Conservation (phyloP, 345 rosid species). For the Psidium friedrichsthalianum region DNA sequence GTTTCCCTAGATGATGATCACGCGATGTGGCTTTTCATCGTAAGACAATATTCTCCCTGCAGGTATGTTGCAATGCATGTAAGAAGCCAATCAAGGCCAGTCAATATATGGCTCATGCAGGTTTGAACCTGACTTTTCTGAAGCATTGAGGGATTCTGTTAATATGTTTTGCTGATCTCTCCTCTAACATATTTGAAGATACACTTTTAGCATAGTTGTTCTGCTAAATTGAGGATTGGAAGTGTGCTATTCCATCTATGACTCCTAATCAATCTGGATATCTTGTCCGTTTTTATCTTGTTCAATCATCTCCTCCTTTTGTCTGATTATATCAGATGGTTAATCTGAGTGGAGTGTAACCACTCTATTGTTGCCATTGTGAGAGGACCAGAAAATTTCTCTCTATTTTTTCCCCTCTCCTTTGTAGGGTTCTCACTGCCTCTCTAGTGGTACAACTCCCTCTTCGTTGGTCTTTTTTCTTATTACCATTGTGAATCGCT, state of each 20-base stretch:
- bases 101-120: slow-evolving; percentile 59
- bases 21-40: neutral
- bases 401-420: neutral
- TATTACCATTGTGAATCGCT: neutral
- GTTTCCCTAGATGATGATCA: neutral
- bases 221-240: neutral
- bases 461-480: neutral
- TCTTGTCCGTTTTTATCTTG: neutral
- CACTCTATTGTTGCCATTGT: neutral
- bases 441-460: neutral
- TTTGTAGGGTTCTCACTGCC: neutral
- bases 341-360: neutral
- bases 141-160: neutral
- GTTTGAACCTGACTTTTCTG: slow-evolving; percentile 14
- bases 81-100: slow-evolving; percentile 61
- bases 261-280: neutral
- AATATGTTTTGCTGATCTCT: neutral
- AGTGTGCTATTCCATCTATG: neutral
- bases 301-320: neutral
- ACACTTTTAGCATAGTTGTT: neutral
- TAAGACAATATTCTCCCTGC: neutral
- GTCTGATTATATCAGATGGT: neutral
- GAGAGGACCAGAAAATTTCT: neutral
- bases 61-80: slow-evolving; percentile 70
- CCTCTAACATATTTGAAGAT: neutral